Conservation (phyloP, 2,329 filamentous ascomycete genomes). For the Thermochaetoides dissita region DNA sequence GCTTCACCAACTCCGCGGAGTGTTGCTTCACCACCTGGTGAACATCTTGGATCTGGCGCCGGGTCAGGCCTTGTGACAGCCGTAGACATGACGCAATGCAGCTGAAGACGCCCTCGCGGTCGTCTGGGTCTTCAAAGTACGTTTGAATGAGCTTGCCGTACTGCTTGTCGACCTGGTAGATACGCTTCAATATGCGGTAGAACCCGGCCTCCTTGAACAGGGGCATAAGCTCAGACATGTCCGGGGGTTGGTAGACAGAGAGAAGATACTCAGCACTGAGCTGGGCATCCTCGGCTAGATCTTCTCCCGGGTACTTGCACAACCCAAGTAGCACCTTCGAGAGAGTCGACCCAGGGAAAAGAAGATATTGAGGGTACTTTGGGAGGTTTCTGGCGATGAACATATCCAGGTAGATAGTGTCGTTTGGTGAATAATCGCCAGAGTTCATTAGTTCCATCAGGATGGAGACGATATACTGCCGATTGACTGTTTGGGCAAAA, state of each 20-base stretch:
- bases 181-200: constrained; percentile 80
- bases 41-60: constrained; percentile 61
- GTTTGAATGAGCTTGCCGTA: constrained; percentile 64
- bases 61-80: constrained; percentile 45
- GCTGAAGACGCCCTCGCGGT: constrained; percentile 61
- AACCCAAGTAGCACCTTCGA: constrained; percentile 68
- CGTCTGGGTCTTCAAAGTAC: constrained; percentile 74
- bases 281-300: constrained; percentile 84
- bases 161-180: constrained; percentile 67
- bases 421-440: constrained; percentile 58
- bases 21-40: constrained; percentile 51
- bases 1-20: constrained; percentile 49
- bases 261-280: constrained; percentile 93
- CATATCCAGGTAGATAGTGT: constrained; percentile 95
- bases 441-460: constrained; percentile 79
- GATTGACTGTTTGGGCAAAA: constrained; percentile 60
- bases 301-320: constrained; percentile 67
- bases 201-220: constrained; percentile 70
- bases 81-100: constrained; percentile 65
- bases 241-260: constrained; percentile 82
- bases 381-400: constrained; percentile 91
- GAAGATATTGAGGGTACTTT: constrained; percentile 90
- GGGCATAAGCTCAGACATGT: constrained; percentile 61
- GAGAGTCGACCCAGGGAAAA: constrained; percentile 75
- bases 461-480: constrained; percentile 86